Percentiles rank a stretch among this genome's conserved stretches.
Evolutionary conservation across 305 asterid species (phyloP).

Genomic region (Plantago coronopus): DNA sequence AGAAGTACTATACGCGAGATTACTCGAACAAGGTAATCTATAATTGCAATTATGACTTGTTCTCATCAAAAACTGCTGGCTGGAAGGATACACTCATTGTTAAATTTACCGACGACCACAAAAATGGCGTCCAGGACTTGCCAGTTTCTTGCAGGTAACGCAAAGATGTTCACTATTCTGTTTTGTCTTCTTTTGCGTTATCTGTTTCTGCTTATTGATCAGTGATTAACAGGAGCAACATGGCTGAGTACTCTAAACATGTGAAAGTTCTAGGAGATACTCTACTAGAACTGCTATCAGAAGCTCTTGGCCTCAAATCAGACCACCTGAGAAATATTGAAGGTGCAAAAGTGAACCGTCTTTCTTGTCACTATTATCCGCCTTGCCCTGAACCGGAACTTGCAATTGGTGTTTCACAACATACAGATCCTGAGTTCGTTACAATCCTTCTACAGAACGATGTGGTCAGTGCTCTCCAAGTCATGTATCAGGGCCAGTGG

Average conservation of each 20-base stretch:
- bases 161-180: too few species aligned
- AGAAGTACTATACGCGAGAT: constrained; percentile 1
- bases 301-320: neutral
- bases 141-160: neutral
- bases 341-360: neutral
- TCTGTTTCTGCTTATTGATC: neutral
- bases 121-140: neutral
- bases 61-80: neutral
- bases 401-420: too few species aligned
- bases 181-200: neutral
- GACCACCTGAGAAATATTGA: neutral
- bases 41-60: neutral
- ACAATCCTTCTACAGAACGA: too few species aligned
- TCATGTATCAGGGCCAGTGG: too few species aligned
- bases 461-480: too few species aligned
- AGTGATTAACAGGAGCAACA: neutral
- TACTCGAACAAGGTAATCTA: neutral
- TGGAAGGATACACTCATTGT: neutral
- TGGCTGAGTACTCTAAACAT: neutral
- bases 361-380: constrained; percentile 1
- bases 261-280: neutral
- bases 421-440: too few species aligned
- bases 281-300: neutral
- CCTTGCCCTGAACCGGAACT: neutral
- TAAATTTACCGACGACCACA: neutral